These are phyloP conservation scores for Aspergillus bertholletiae DNA, from an alignment of 495 filamentous ascomycete genomes.

Conservation along the genomic window DNA sequence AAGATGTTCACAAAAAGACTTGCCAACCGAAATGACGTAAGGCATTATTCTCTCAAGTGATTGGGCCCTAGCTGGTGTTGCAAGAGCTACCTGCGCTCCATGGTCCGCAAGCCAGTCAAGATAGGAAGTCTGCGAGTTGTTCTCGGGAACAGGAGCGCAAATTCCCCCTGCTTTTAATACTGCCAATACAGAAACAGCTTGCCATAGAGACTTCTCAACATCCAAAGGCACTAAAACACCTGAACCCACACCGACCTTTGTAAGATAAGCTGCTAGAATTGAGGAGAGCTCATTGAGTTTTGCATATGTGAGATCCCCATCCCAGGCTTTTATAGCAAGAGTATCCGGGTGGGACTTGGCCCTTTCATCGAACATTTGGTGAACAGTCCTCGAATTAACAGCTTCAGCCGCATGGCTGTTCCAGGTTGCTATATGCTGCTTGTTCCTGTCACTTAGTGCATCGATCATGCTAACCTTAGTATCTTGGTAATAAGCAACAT, in stretches of 20 bases:
- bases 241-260: slow-evolving; percentile 33
- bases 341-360: slow-evolving; percentile 30
- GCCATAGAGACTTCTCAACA: slow-evolving; percentile 40
- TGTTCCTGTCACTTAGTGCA: slow-evolving; percentile 32
- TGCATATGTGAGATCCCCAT: slow-evolving; percentile 47
- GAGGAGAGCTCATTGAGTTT: slow-evolving; percentile 46
- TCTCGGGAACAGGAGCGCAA: slow-evolving; percentile 36
- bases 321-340: slow-evolving; percentile 45
- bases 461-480: slow-evolving; percentile 34
- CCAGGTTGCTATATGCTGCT: slow-evolving; percentile 39
- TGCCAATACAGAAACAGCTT: slow-evolving; percentile 36
- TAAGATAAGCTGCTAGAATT: slow-evolving; percentile 41
- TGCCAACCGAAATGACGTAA: slow-evolving; percentile 38
- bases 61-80: slow-evolving; percentile 35
- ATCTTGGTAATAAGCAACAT: slow-evolving; percentile 34
- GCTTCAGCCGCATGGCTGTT: slow-evolving; percentile 35
- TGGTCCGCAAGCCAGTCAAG: slow-evolving; percentile 39
- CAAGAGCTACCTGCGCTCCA: slow-evolving; percentile 38
- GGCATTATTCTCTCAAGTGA: slow-evolving; percentile 34
- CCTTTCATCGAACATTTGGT: slow-evolving; percentile 41
- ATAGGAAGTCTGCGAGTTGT: slow-evolving; percentile 21
- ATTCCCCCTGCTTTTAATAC: slow-evolving; percentile 43
- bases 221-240: slow-evolving; percentile 36
- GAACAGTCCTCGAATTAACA: slow-evolving; percentile 37
- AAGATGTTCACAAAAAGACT: slow-evolving; percentile 36